phyloP scores from a whole-genome alignment of 768 basidiomycete genomes.

The Thelephora aurantiotincta region DNA sequence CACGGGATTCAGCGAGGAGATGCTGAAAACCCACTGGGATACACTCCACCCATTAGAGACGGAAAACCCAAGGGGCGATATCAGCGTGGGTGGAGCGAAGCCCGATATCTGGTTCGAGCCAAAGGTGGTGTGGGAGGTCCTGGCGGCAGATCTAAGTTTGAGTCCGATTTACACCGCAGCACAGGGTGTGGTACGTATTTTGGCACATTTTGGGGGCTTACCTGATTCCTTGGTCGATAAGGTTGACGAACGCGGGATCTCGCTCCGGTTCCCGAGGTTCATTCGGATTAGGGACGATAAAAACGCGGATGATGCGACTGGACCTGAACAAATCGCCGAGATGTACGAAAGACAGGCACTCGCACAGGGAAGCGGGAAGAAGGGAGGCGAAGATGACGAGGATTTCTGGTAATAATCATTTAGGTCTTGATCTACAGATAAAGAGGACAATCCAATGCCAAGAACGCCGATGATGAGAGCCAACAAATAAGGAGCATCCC shows the following conservation, averaged over 20 bases:
- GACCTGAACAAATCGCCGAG: constrained; percentile 87
- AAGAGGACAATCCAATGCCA: too few species aligned
- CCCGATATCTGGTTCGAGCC: constrained; percentile 99
- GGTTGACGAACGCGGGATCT: constrained; percentile 86
- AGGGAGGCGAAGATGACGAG: constrained; percentile 45
- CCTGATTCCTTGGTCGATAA: constrained; percentile 15
- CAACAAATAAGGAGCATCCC: too few species aligned
- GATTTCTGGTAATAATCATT: constrained; percentile 54
- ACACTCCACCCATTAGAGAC: constrained; percentile 67
- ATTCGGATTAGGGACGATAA: constrained; percentile 91
- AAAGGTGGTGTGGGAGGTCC: constrained; percentile 94
- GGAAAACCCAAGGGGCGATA: constrained; percentile 58
- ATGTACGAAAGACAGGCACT: constrained; percentile 87
- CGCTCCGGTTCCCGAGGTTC: constrained; percentile 92
- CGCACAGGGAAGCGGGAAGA: constrained; percentile 59
- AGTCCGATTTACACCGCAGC: constrained; percentile 96
- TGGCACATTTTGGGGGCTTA: neutral
- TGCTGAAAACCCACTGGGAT: constrained; percentile 68
- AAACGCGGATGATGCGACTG: constrained; percentile 80
- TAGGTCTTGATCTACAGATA: too few species aligned
- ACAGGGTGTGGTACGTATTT: constrained; percentile 60
- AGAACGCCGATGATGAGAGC: too few species aligned
- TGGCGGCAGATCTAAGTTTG: constrained; percentile 91
- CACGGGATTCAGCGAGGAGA: constrained; percentile 94
- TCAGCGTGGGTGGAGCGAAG: constrained; percentile 85